These are phyloP conservation scores for Phytophthora pini DNA, from an alignment of 352 stramenopile genomes.

Conservation along the genomic window DNA sequence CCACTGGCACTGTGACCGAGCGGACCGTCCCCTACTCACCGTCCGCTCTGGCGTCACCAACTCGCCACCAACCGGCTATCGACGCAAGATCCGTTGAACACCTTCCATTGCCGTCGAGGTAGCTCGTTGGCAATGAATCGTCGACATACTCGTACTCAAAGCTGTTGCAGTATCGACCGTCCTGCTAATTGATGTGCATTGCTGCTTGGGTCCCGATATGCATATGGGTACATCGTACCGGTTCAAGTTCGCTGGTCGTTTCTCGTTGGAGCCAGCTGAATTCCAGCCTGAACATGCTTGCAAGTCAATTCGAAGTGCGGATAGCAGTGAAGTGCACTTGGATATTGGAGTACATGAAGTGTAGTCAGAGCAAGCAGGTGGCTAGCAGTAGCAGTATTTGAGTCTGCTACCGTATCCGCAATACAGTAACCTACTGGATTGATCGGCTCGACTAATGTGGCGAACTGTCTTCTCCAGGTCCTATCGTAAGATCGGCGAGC, in stretches of 20 bases:
- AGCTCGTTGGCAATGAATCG: no score
- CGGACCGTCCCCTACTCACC: slow-evolving; percentile 12
- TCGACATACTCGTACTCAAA: no score
- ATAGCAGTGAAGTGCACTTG: not conserved
- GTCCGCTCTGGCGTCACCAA: slow-evolving; percentile 25
- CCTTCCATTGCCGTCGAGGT: no score
- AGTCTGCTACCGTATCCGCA: no score
- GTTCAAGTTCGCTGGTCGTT: slow-evolving; percentile 21
- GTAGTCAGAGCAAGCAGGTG: not conserved
- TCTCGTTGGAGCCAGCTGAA: slow-evolving; percentile 4
- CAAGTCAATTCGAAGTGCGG: slow-evolving; percentile 13
- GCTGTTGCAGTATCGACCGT: no score
- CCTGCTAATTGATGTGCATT: no score
- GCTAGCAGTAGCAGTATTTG: no score
- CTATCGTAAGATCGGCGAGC: slow-evolving; percentile 29
- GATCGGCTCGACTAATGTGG: not conserved
- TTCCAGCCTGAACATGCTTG: no score
- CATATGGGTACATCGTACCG: not conserved
- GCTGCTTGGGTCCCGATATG: not conserved
- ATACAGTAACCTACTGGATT: no score
- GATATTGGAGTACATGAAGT: no score
- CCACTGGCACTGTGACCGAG: not conserved
- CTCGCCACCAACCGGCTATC: not conserved
- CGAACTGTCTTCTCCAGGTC: slow-evolving; percentile 21
- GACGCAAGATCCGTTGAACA: no score